phyloP scores from a whole-genome alignment of 2,329 filamentous ascomycete species.

The Trichoderma brevicompactum region DNA sequence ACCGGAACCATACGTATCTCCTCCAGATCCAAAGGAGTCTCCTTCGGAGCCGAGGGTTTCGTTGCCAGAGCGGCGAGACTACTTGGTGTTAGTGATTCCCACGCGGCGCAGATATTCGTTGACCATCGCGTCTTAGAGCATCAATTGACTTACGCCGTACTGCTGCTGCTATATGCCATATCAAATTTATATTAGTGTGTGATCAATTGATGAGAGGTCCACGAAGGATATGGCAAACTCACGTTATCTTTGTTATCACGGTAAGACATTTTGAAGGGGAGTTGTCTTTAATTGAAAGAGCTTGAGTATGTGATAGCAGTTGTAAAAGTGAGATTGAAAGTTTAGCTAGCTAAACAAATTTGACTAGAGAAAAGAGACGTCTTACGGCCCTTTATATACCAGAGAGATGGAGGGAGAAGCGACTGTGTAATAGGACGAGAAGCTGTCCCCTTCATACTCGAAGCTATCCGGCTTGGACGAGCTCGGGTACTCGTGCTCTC shows the following conservation, averaged over 20 bases:
- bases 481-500: neutral
- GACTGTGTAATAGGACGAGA: neutral
- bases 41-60: constrained; percentile 34
- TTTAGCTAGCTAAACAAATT: neutral
- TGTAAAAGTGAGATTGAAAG: neutral
- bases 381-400: constrained; percentile 12
- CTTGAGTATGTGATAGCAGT: neutral
- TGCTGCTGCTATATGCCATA: constrained; percentile 1
- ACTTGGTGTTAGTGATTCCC: constrained; percentile 1
- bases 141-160: constrained; percentile 26
- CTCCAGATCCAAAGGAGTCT: constrained; percentile 13
- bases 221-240: constrained; percentile 29
- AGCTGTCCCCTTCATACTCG: neutral
- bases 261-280: constrained; percentile 51
- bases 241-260: constrained; percentile 46
- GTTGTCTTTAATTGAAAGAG: neutral
- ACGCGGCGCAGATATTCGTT: neutral
- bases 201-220: neutral
- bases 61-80: constrained; percentile 32
- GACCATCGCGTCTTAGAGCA: neutral
- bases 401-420: neutral
- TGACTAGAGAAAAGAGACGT: neutral
- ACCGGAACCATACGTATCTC: constrained; percentile 31
- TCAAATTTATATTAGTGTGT: neutral
- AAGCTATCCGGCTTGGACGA: neutral